Evolutionary conservation across 805 yeast genomes (phyloP).

Genomic region (Candida parachauliodes): DNA sequence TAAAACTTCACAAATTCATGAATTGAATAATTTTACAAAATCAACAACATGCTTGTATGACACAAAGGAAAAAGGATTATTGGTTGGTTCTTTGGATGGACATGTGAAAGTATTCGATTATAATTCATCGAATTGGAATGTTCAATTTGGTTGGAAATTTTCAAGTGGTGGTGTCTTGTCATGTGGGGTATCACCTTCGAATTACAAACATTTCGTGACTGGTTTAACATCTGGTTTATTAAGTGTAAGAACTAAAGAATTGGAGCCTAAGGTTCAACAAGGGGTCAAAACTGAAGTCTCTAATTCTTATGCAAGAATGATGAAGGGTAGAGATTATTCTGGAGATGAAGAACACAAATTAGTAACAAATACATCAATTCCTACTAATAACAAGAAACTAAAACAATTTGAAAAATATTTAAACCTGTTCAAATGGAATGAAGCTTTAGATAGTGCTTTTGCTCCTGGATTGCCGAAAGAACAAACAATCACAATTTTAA

Average conservation of each 20-base stretch:
- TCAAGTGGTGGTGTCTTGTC: constrained; percentile 83
- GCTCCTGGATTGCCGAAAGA: constrained; percentile 76
- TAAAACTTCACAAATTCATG: constrained; percentile 66
- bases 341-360: constrained; percentile 84
- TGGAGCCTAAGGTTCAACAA: constrained; percentile 53
- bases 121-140: constrained; percentile 68
- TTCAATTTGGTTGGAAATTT: constrained; percentile 95
- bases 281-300: constrained; percentile 49
- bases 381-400: constrained; percentile 50
- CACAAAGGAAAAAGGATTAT: constrained; percentile 72
- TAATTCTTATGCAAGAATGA: constrained; percentile 71
- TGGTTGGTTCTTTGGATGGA: constrained; percentile 95
- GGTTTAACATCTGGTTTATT: constrained; percentile 89
- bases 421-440: constrained; percentile 87
- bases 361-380: constrained; percentile 51
- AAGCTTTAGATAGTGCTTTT: constrained; percentile 87
- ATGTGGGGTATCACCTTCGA: constrained; percentile 80
- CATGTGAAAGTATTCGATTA: constrained; percentile 94
- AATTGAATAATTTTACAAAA: constrained; percentile 84
- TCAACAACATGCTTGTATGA: constrained; percentile 82
- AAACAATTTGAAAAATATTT: constrained; percentile 80
- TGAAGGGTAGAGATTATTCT: constrained; percentile 85
- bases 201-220: constrained; percentile 79
- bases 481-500: constrained; percentile 74
- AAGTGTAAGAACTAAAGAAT: constrained; percentile 82